A percentile compares a stretch with the other conserved stretches of the same genome.
phyloP scores from a whole-genome alignment of 768 basidiomycete species.

The Suillus variegatus region DNA sequence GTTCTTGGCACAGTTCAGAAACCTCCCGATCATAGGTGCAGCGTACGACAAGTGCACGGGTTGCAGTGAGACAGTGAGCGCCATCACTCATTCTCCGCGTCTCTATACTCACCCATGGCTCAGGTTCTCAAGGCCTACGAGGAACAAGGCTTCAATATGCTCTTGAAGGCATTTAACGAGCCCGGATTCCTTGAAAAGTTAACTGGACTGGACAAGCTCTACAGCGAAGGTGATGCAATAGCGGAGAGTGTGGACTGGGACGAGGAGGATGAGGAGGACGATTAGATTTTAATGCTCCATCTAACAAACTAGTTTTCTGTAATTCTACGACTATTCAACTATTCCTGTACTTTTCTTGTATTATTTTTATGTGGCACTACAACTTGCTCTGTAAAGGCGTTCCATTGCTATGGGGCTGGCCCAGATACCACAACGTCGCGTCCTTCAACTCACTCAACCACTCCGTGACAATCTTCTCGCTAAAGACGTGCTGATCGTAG shows the following conservation, averaged over 20 bases:
- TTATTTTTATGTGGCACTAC: neutral
- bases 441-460: constrained; percentile 45
- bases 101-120: neutral
- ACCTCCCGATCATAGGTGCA: constrained; percentile 79
- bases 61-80: constrained; percentile 75
- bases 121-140: constrained; percentile 86
- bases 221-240: constrained; percentile 70
- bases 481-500: constrained; percentile 47
- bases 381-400: neutral
- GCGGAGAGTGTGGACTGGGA: constrained; percentile 80
- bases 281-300: constrained; percentile 6
- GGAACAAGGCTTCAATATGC: constrained; percentile 74
- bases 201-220: constrained; percentile 79
- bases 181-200: constrained; percentile 68
- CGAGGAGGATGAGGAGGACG: constrained; percentile 55
- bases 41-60: constrained; percentile 90
- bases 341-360: neutral
- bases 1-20: constrained; percentile 84
- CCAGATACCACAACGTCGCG: constrained; percentile 30
- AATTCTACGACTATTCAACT: neutral
- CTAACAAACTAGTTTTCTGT: constrained; percentile 2
- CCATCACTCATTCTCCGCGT: neutral
- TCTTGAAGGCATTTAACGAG: constrained; percentile 83
- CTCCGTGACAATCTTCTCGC: constrained; percentile 37
- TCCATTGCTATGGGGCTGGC: constrained; percentile 10